A percentile compares a stretch with the other conserved stretches of the same genome.
Conservation (phyloP, 208 protist genomes). For the Acanthamoeba sp. region DNA sequence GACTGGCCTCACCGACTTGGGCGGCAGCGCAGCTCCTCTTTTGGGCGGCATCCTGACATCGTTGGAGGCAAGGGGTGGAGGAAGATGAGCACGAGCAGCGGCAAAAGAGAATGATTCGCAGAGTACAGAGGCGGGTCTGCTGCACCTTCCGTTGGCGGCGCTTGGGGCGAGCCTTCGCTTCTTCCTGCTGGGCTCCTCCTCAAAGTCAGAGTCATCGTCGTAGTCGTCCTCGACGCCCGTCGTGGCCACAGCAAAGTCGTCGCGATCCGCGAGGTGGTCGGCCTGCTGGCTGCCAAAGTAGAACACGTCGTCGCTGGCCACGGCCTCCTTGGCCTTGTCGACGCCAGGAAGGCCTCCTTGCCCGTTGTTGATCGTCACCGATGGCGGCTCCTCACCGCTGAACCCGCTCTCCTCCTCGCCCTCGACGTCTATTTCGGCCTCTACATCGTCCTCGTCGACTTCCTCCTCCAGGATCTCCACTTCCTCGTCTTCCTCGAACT, state of each 20-base stretch:
- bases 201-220: background rate
- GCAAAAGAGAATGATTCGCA: no score
- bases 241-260: no score
- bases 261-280: background rate
- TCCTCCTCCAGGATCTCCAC: conserved; percentile 1
- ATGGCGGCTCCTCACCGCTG: background rate
- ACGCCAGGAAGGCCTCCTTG: no score
- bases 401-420: conserved; percentile 22
- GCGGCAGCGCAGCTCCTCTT: background rate
- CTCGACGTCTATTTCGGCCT: background rate
- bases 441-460: background rate
- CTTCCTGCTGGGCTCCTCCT: background rate
- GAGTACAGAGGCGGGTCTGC: no score
- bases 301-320: background rate
- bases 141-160: no score
- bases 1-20: background rate
- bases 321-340: no score
- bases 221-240: background rate
- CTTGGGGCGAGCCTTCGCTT: background rate
- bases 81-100: background rate
- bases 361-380: background rate
- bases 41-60: background rate
- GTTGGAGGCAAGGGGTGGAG: background rate
- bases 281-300: background rate
- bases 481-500: background rate